These are phyloP conservation scores for Cenchrus americanus DNA, from an alignment of 176 grass and related monocot genomes.

Conservation along the genomic window DNA sequence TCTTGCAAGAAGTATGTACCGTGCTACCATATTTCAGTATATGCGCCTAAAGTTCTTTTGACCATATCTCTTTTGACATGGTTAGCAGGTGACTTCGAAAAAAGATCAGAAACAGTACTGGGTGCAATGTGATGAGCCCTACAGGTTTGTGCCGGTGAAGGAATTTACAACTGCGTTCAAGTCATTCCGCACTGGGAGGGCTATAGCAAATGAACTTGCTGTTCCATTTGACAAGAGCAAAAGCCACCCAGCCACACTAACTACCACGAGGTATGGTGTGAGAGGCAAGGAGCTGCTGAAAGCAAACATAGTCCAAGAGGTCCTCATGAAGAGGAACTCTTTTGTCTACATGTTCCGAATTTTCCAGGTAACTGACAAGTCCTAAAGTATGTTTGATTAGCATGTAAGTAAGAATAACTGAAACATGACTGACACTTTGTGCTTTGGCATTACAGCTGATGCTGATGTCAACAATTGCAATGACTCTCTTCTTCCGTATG, in stretches of 20 bases:
- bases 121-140: conserved; percentile 45
- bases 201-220: conserved; percentile 57
- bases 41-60: background rate
- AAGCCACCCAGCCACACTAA: conserved; percentile 78
- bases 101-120: conserved; percentile 95
- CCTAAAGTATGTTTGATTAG: background rate
- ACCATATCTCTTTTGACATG: conserved; percentile 2
- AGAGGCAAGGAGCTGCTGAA: conserved; percentile 71
- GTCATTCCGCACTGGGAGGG: conserved; percentile 67
- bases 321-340: conserved; percentile 96
- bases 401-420: background rate
- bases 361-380: conserved; percentile 52
- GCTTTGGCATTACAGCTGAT: conserved; percentile 59
- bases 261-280: conserved; percentile 71
- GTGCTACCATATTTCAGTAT: background rate
- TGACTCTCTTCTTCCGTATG: conserved; percentile 87
- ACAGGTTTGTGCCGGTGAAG: conserved; percentile 74
- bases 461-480: conserved; percentile 62
- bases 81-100: conserved; percentile 57
- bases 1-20: conserved; percentile 85
- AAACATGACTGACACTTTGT: conserved; percentile 29
- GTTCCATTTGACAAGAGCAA: conserved; percentile 69
- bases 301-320: conserved; percentile 75
- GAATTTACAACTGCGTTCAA: conserved; percentile 59
- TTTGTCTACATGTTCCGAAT: conserved; percentile 88